Base-by-base conservation (phyloP, 2,329 filamentous ascomycete species). In the Pyrenophora teres region DNA sequence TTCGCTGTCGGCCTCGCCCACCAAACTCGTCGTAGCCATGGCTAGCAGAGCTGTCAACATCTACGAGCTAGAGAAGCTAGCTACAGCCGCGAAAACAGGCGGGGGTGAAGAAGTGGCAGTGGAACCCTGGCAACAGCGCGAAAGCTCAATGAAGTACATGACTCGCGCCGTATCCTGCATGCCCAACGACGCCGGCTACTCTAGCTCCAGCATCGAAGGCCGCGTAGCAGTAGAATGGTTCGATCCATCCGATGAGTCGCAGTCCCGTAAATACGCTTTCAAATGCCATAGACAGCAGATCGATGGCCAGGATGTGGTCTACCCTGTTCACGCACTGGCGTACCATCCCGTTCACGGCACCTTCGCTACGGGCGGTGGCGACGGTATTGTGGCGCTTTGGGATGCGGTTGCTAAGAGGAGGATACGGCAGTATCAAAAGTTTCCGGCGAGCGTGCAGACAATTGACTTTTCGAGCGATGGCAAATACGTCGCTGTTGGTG, bases 141-240 rank as follows among this genome's bases (percentile, higher is more conserved):
- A 99, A 74, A 96, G 90, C 45, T 95, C 89, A 21, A 83, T 99
- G 69, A 96, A 97, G 73, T 99, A 96, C 77, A 91, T 97, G 80
- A 97, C 93, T 1, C 85, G 94, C 53, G 90, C 90, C 15, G 89
- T 97, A 0, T 87, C 92, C 13, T 96, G 93, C 74, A 97, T 99
- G 94, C 93, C 94, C 12, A 92, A 94, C 65, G 94, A 97, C 62
- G 89, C 88, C 9, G 94, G 94, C 4, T 99, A 97, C 72, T 92
- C 93, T 8, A 93, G 89, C 1, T 90, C 86, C 52, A 92, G 87
- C 66, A 99, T 99, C 66, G 94, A 99, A 72, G 94, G 94, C 4
- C 87, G 94, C 64, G 92, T 99, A 2, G 93, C 92, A 0, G 94
- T 99, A 1, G 94, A 99, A 74, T 97, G 92, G 90, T 97, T 99